Evolutionary conservation across 176 grass and related monocot species (phyloP).

Genomic region (Aegilops bicornis): DNA sequence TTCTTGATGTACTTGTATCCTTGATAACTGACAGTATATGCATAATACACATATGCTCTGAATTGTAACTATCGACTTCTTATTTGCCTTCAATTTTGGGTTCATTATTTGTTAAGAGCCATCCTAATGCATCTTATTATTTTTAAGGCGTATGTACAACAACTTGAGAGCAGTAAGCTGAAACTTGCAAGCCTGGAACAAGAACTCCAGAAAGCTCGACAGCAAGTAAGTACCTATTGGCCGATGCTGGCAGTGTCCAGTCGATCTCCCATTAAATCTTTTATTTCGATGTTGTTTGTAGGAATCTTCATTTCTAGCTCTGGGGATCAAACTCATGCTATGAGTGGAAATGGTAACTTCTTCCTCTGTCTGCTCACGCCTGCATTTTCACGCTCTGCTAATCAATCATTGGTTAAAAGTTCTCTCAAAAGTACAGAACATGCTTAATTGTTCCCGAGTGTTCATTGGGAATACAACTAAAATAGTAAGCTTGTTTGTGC

Average conservation of each 20-base stretch:
- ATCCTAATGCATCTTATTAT: conserved; percentile 29
- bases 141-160: conserved; percentile 96
- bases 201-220: conserved; percentile 85
- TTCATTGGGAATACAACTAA: conserved; percentile 16
- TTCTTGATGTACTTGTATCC: conserved; percentile 15
- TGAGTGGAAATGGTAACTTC: conserved; percentile 74
- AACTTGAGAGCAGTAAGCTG: conserved; percentile 89
- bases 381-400: not conserved
- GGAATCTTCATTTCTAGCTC: conserved; percentile 95
- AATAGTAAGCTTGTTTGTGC: conserved; percentile 11
- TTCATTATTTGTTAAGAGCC: conserved; percentile 18
- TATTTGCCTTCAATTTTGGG: conserved; percentile 16
- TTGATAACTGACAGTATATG: conserved; percentile 10
- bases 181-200: conserved; percentile 93
- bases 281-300: conserved; percentile 36
- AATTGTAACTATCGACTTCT: conserved; percentile 9
- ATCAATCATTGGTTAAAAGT: conserved; percentile 11
- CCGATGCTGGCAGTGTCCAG: not conserved
- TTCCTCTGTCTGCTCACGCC: not conserved
- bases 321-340: conserved; percentile 78
- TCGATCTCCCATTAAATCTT: conserved; percentile 17
- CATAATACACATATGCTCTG: not conserved
- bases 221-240: conserved; percentile 56
- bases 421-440: conserved; percentile 6
- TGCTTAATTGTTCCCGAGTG: not conserved